phyloP scores from a whole-genome alignment of 805 yeast species.

The Zygoascus tannicola region DNA sequence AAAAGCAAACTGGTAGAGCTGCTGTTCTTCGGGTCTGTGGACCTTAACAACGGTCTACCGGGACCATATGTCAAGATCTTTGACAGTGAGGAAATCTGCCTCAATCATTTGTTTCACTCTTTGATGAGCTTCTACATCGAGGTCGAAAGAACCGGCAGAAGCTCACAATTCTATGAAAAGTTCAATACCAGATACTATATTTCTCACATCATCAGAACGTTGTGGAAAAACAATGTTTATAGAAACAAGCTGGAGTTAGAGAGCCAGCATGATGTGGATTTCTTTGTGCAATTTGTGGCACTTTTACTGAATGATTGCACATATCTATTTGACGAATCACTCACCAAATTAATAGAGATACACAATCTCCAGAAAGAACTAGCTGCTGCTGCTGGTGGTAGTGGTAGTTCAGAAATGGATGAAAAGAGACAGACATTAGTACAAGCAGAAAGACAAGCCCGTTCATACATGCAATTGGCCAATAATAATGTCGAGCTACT shows the following conservation, averaged over 20 bases:
- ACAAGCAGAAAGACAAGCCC: slow-evolving; percentile 66
- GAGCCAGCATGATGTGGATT: slow-evolving; percentile 60
- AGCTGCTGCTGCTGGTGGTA: slow-evolving; percentile 11
- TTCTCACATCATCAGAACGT: slow-evolving; percentile 67
- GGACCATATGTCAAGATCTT: slow-evolving; percentile 69
- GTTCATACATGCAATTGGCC: slow-evolving; percentile 71
- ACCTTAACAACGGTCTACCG: slow-evolving; percentile 29
- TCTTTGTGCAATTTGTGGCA: slow-evolving; percentile 87
- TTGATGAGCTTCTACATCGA: slow-evolving; percentile 84
- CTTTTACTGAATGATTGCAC: slow-evolving; percentile 93
- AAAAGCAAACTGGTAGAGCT: slow-evolving; percentile 77
- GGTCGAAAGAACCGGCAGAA: slow-evolving; percentile 93
- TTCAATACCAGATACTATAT: slow-evolving; percentile 85
- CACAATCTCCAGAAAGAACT: slow-evolving; percentile 66
- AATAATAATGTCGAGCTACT: slow-evolving; percentile 75
- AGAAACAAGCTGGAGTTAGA: slow-evolving; percentile 59
- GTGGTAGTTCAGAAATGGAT: slow-evolving; percentile 32
- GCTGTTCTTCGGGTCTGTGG: slow-evolving; percentile 57
- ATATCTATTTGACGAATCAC: slow-evolving; percentile 80
- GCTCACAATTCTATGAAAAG: slow-evolving; percentile 92
- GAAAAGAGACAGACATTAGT: slow-evolving; percentile 50
- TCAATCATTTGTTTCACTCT: slow-evolving; percentile 64
- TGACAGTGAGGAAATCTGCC: slow-evolving; percentile 52
- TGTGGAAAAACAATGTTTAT: slow-evolving; percentile 70
- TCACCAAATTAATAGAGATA: slow-evolving; percentile 67